phyloP scores from a whole-genome alignment of 148 eudicot species.

The Spergularia marina region DNA sequence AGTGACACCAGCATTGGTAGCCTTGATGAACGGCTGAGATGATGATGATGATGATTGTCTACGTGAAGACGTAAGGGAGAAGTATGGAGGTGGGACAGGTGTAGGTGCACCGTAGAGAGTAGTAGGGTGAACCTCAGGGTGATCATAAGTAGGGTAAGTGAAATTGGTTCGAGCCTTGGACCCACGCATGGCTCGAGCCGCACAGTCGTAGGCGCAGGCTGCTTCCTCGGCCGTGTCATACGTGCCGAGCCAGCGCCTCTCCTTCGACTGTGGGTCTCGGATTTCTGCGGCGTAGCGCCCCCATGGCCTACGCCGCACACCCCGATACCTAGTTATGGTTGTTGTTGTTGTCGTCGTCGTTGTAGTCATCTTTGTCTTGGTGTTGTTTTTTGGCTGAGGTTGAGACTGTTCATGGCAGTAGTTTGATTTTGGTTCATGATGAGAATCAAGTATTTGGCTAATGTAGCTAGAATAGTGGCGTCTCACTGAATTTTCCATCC shows the following conservation, averaged over 20 bases:
- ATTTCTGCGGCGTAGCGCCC: slow-evolving; percentile 88
- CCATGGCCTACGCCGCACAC: slow-evolving; percentile 85
- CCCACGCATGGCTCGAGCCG: slow-evolving; percentile 81
- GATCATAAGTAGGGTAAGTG: slow-evolving; percentile 1
- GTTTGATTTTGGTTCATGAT: neutral
- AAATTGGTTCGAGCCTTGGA: slow-evolving; percentile 67
- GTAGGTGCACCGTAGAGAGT: slow-evolving; percentile 8
- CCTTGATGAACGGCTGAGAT: slow-evolving; percentile 32
- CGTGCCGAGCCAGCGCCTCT: slow-evolving; percentile 79
- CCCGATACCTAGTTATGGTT: slow-evolving; percentile 48
- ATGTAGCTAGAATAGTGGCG: slow-evolving; percentile 5
- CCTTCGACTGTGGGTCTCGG: slow-evolving; percentile 71
- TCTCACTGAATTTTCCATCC: slow-evolving; percentile 4
- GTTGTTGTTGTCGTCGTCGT: neutral
- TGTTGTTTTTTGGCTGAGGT: slow-evolving; percentile 8
- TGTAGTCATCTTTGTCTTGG: neutral
- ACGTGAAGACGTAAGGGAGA: slow-evolving; percentile 2
- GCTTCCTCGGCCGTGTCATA: slow-evolving; percentile 86
- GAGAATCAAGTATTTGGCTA: neutral
- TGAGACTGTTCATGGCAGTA: neutral
- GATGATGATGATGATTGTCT: neutral
- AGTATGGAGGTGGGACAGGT: slow-evolving; percentile 18
- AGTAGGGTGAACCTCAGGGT: neutral
- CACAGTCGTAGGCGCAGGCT: slow-evolving; percentile 73
- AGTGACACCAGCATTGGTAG: neutral